A percentile compares a stretch with the other conserved stretches of the same genome.
phyloP scores from a whole-genome alignment of 805 yeast genomes.

The Saturnispora halmiae region DNA sequence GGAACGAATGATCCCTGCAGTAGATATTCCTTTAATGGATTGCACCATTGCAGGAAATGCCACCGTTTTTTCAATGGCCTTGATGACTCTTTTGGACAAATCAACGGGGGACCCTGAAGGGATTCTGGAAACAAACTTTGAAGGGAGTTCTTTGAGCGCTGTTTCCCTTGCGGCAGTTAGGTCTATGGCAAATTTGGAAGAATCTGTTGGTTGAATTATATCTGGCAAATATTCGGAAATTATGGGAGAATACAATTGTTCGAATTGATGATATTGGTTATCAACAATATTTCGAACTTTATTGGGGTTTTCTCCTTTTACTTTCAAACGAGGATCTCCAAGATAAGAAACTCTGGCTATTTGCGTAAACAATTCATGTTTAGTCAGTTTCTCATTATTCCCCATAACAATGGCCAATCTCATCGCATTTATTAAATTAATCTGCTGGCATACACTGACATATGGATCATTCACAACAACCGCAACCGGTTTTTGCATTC shows the following conservation, averaged over 20 bases:
- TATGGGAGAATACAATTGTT: constrained; percentile 64
- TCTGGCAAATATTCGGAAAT: constrained; percentile 35
- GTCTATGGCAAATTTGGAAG: too few relatives aligned
- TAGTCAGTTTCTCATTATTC: constrained; percentile 28
- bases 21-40: constrained; percentile 70
- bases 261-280: constrained; percentile 64
- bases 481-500: constrained; percentile 90
- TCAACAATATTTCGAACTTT: constrained; percentile 79
- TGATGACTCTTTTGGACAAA: not conserved
- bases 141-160: not conserved
- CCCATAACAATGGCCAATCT: constrained; percentile 54
- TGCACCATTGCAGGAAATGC: constrained; percentile 65
- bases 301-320: constrained; percentile 88
- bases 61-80: constrained; percentile 48
- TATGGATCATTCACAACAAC: constrained; percentile 56
- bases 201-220: constrained; percentile 15
- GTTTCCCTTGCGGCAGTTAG: too few relatives aligned
- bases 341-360: constrained; percentile 75
- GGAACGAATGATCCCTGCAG: constrained; percentile 75
- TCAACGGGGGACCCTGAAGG: too few relatives aligned
- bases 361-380: constrained; percentile 54
- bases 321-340: constrained; percentile 81
- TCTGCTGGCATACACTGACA: constrained; percentile 59
- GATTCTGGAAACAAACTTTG: constrained; percentile 9
- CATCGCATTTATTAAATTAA: constrained; percentile 70